Evolutionary conservation across 2,329 filamentous ascomycete species (phyloP), one percentile per base, ranked within the genome.

Genomic region (Cordyceps farinosa): DNA sequence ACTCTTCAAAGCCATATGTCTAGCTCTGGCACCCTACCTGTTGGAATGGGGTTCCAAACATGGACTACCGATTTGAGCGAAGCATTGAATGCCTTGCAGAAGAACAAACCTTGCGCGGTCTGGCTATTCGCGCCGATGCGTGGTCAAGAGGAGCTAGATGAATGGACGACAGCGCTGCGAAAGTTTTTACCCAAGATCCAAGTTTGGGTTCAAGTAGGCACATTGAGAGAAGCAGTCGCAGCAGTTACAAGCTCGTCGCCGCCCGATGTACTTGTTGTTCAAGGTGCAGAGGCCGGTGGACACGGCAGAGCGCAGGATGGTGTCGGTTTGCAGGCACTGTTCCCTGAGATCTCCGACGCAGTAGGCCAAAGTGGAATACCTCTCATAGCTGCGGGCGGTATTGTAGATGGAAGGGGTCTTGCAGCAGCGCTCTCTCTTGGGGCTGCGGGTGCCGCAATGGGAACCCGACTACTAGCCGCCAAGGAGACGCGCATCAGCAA

Each of bases 401-500:
- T 86, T 32, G 74, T 76, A 0, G 82, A 86, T 63, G 82, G 82
- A 0, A 73, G 82, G 27, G 82, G 82, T 0, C 73, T 79, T 0
- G 80, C 79, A 7, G 82, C 83, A 0, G 79, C 80, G 2, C 70
- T 85, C 13, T 72, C 76, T 1, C 74, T 86, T 0, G 84, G 84
- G 0, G 82, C 84, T 1, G 71, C 75, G 0, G 87, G 84, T 0
- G 78, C 81, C 0, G 84, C 79, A 0, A 79, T 90, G 77, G 88
- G 88, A 0, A 90, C 88, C 0, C 79, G 86, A 8, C 87, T 89
- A 63, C 78, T 90, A 0, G 85, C 85, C 0, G 68, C 76, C 0
- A 68, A 63, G 0, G 78, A 81, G 66, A 71, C 78, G 1, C 73
- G 76, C 7, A 75, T 80, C 42, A 70, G 66, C 55, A 72, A 70